Evolutionary conservation across 1,139 yeast species (phyloP).

Genomic region (Hansenula sp.): DNA sequence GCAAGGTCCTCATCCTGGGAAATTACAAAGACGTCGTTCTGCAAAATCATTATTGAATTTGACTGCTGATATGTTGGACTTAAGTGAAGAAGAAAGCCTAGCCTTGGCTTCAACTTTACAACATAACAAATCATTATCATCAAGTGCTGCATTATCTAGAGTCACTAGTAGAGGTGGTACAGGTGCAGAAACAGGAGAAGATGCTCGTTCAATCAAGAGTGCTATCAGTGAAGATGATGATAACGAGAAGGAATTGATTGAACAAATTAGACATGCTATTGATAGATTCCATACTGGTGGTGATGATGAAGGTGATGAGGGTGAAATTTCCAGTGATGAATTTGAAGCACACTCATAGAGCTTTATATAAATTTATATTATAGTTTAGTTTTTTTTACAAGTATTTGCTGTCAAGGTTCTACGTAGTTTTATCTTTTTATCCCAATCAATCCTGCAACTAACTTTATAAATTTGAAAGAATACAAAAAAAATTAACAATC

Average conservation of each 20-base stretch:
- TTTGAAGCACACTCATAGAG: slow-evolving; percentile 40
- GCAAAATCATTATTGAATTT: slow-evolving; percentile 66
- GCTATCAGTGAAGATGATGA: slow-evolving; percentile 19
- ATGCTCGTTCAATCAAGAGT: slow-evolving; percentile 3
- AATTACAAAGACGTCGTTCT: slow-evolving; percentile 59
- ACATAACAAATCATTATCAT: slow-evolving; percentile 12
- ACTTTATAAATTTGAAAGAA: too few relatives aligned
- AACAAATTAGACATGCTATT: slow-evolving; percentile 51
- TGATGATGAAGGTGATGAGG: slow-evolving; percentile 35
- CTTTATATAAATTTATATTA: neutral
- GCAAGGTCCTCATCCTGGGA: slow-evolving; percentile 47
- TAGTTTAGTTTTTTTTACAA: neutral
- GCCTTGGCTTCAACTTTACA: slow-evolving; percentile 14
- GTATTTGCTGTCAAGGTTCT: too few relatives aligned
- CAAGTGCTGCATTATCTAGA: slow-evolving; percentile 28
- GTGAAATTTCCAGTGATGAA: slow-evolving; percentile 49
- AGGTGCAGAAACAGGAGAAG: slow-evolving; percentile 15
- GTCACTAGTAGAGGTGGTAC: slow-evolving; percentile 29
- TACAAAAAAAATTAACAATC: too few relatives aligned
- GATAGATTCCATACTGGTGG: slow-evolving; percentile 32
- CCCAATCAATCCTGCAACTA: too few relatives aligned
- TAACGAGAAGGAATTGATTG: slow-evolving; percentile 37
- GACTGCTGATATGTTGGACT: slow-evolving; percentile 62
- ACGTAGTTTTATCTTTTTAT: too few relatives aligned
- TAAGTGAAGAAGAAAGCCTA: slow-evolving; percentile 54